These are phyloP conservation scores for Exophiala lecanii-corni DNA, from an alignment of 2,329 filamentous ascomycete genomes.

Conservation along the genomic window DNA sequence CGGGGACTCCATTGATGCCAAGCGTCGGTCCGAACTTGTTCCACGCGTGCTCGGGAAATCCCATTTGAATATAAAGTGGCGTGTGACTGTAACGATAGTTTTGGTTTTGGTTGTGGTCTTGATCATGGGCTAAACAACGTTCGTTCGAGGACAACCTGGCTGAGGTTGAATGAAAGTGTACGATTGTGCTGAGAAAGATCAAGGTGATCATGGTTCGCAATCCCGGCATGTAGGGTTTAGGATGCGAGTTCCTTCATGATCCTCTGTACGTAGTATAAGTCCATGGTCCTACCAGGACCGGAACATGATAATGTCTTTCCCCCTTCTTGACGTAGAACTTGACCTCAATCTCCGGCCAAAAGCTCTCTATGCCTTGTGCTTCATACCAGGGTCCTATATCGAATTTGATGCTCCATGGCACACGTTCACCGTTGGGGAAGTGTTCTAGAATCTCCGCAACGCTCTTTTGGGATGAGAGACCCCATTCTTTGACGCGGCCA, in stretches of 20 bases:
- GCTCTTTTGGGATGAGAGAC: constrained; percentile 26
- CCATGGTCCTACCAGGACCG: constrained; percentile 47
- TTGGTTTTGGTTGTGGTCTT: too few relatives aligned
- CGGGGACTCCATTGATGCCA: too few relatives aligned
- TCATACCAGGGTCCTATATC: constrained; percentile 45
- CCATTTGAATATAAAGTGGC: too few relatives aligned
- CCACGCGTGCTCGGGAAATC: too few relatives aligned
- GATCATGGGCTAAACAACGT: too few relatives aligned
- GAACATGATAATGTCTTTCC: constrained; percentile 49
- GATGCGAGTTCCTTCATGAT: constrained; percentile 39
- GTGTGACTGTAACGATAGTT: too few relatives aligned
- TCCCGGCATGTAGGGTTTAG: too few relatives aligned
- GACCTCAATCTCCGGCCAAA: constrained; percentile 49
- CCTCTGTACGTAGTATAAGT: constrained; percentile 49
- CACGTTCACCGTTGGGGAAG: constrained; percentile 33
- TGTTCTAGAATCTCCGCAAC: constrained; percentile 25
- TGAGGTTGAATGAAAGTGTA: too few relatives aligned
- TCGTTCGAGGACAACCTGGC: too few relatives aligned
- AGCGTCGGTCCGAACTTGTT: too few relatives aligned
- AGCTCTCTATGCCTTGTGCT: constrained; percentile 43
- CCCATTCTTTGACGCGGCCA: constrained; percentile 44
- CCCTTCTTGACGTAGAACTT: constrained; percentile 47
- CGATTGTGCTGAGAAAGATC: too few relatives aligned
- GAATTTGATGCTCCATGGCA: constrained; percentile 45
- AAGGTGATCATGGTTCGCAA: too few relatives aligned